Conservation (phyloP, 2,329 filamentous ascomycete genomes). For the Magnaporthiopsis incrustans region DNA sequence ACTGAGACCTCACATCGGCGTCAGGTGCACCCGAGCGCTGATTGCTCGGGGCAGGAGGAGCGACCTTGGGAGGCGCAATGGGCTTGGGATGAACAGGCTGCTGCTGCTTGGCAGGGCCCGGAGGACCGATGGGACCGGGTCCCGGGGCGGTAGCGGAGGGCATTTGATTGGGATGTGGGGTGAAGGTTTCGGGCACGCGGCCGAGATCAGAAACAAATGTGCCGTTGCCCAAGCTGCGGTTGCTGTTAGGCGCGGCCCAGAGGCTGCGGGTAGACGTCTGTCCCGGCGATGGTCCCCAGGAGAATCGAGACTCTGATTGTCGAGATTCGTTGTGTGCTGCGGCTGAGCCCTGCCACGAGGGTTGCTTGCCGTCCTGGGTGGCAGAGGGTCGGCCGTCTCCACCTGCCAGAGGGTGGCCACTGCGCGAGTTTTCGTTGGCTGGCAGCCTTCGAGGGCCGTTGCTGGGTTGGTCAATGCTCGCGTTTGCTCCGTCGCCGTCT, state of each 20-base stretch:
- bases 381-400: background rate
- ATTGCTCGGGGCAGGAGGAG: background rate
- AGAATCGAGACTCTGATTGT: background rate
- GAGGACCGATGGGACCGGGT: slow-evolving; percentile 38
- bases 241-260: slow-evolving; percentile 67
- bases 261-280: slow-evolving; percentile 51
- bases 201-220: slow-evolving; percentile 61
- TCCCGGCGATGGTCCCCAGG: slow-evolving; percentile 4
- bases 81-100: slow-evolving; percentile 23
- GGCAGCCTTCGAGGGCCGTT: background rate
- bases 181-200: slow-evolving; percentile 33
- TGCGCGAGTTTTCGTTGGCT: background rate
- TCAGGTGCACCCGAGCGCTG: background rate
- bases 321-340: slow-evolving; percentile 20
- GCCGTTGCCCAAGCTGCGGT: slow-evolving; percentile 67
- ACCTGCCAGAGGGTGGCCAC: background rate
- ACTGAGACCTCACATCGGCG: slow-evolving; percentile 16
- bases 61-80: slow-evolving; percentile 6
- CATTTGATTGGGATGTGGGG: slow-evolving; percentile 23
- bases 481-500: background rate
- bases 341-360: slow-evolving; percentile 29
- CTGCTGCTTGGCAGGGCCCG: slow-evolving; percentile 15
- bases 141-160: slow-evolving; percentile 18
- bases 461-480: background rate
- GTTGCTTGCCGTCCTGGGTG: slow-evolving; percentile 20